phyloP scores from a whole-genome alignment of 2,329 filamentous ascomycete genomes.

The Chaetomium globosum region DNA sequence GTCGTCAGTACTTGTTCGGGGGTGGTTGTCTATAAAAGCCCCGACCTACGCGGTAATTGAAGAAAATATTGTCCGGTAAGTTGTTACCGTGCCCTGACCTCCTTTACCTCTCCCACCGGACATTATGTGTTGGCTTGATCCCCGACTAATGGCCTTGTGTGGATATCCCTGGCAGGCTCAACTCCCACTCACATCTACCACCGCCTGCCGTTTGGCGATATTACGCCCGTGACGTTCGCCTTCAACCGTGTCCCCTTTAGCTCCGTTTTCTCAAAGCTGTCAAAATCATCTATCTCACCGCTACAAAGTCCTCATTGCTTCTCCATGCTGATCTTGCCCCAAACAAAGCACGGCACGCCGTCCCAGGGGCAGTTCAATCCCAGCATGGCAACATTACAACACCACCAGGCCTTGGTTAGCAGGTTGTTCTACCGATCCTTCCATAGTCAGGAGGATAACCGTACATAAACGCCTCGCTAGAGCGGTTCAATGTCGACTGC shows the following conservation, averaged over 20 bases:
- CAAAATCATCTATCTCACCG: not conserved
- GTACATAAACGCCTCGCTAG: not conserved
- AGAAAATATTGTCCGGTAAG: not conserved
- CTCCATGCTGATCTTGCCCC: not conserved
- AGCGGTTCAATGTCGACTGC: not conserved
- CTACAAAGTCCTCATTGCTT: not conserved
- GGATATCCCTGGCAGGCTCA: not conserved
- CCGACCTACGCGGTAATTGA: too few relatives aligned
- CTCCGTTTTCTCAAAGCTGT: not conserved
- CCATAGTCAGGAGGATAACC: conserved; percentile 13
- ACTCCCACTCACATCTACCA: not conserved
- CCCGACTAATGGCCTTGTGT: not conserved
- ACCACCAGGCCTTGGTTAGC: not conserved
- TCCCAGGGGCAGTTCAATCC: not conserved
- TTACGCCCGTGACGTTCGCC: not conserved
- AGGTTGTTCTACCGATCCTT: not conserved
- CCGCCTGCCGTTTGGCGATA: not conserved
- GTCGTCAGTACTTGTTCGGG: too few relatives aligned
- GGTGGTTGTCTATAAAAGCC: too few relatives aligned
- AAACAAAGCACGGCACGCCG: not conserved
- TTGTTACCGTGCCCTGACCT: not conserved
- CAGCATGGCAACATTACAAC: conserved; percentile 8
- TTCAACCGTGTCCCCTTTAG: not conserved
- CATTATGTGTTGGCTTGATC: not conserved
- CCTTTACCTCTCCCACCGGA: not conserved